Percentiles rank a stretch among this genome's conserved stretches.
Evolutionary conservation across 805 yeast genomes (phyloP).

Genomic region (Sugiyamaella americana): DNA sequence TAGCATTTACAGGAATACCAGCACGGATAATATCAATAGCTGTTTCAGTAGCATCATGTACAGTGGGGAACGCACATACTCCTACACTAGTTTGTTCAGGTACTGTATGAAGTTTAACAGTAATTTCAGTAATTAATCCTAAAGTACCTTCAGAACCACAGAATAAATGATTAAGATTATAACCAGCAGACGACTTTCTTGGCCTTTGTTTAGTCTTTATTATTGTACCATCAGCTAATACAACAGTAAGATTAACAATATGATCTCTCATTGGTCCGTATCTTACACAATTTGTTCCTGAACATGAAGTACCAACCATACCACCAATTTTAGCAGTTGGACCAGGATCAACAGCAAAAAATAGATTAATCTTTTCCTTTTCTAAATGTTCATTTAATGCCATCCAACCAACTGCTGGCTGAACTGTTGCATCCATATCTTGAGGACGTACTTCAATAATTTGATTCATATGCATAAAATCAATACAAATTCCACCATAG

Average conservation of each 20-base stretch:
- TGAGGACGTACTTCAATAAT: constrained; percentile 55
- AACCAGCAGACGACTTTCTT: constrained; percentile 77
- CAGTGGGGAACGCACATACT: constrained; percentile 62
- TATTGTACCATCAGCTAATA: constrained; percentile 77
- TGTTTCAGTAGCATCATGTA: constrained; percentile 61
- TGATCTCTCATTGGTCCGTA: constrained; percentile 86
- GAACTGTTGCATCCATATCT: constrained; percentile 73
- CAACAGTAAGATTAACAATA: constrained; percentile 68
- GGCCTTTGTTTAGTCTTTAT: constrained; percentile 73
- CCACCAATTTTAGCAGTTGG: constrained; percentile 88
- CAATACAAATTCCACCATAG: constrained; percentile 61
- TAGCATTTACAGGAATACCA: constrained; percentile 71
- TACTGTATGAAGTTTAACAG: constrained; percentile 39
- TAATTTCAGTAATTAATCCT: constrained; percentile 49
- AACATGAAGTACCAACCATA: constrained; percentile 75
- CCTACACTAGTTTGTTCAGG: constrained; percentile 49
- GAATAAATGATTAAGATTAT: constrained; percentile 69
- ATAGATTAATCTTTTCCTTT: constrained; percentile 40
- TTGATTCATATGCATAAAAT: constrained; percentile 56
- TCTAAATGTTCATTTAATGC: constrained; percentile 56
- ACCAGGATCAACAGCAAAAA: constrained; percentile 86
- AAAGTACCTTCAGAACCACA: constrained; percentile 80
- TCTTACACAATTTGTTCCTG: constrained; percentile 76
- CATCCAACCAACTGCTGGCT: constrained; percentile 82
- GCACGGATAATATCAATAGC: constrained; percentile 60